Conservation (phyloP, 2,329 filamentous ascomycete genomes). For the Aspergillus bombycis region DNA sequence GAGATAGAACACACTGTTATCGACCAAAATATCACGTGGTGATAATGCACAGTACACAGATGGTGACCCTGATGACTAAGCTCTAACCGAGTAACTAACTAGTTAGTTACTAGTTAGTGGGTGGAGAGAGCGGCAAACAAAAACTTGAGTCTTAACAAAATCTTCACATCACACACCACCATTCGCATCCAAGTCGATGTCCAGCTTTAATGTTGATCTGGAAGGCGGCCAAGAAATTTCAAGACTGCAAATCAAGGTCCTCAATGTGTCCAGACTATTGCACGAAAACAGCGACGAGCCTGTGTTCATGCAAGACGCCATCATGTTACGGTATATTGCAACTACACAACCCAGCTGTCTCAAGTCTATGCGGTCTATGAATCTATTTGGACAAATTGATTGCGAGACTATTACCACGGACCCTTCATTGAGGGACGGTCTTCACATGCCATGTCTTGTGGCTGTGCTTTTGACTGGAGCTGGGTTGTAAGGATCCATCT, state of each 20-base stretch:
- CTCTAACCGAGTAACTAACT: neutral
- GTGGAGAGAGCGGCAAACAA: neutral
- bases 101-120: too few species aligned
- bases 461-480: slow-evolving; percentile 44
- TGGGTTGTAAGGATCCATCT: slow-evolving; percentile 34
- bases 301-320: neutral
- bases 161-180: neutral
- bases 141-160: neutral
- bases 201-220: neutral
- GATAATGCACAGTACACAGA: neutral
- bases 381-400: slow-evolving; percentile 9
- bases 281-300: neutral
- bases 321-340: too few species aligned
- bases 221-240: neutral
- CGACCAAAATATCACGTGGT: slow-evolving; percentile 3
- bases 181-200: neutral
- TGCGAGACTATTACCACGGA: slow-evolving; percentile 27
- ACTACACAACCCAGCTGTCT: slow-evolving; percentile 41
- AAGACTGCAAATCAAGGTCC: neutral
- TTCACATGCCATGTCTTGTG: slow-evolving; percentile 46
- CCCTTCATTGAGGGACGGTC: slow-evolving; percentile 41
- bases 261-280: neutral
- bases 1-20: too few species aligned
- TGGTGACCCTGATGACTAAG: slow-evolving; percentile 9
- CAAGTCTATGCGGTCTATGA: slow-evolving; percentile 21